phyloP scores from a whole-genome alignment of 2,329 filamentous ascomycete species.

The Madurella fahalii region DNA sequence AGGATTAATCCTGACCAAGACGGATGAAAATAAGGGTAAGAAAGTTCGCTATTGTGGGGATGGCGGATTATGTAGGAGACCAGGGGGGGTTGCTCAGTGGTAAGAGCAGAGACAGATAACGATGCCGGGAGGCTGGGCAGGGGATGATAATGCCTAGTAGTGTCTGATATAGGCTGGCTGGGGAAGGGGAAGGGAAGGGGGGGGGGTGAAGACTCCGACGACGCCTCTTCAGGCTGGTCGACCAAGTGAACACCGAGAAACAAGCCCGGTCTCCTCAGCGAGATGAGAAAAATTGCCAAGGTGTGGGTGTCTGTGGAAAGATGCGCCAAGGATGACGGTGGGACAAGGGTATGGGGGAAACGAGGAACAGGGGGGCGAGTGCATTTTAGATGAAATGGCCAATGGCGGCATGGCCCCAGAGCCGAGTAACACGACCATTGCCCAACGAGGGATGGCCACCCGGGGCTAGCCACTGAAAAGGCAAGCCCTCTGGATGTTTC shows the following conservation, averaged over 20 bases:
- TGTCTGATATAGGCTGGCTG: slow-evolving; percentile 27
- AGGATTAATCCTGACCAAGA: slow-evolving; percentile 14
- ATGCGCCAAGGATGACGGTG: slow-evolving; percentile 34
- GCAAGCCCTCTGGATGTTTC: slow-evolving; percentile 15
- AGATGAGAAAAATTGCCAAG: slow-evolving; percentile 28
- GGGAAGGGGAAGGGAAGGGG: slow-evolving; percentile 3
- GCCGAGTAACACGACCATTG: slow-evolving; percentile 41
- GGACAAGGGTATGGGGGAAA: slow-evolving; percentile 45
- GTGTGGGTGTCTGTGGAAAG: slow-evolving; percentile 26
- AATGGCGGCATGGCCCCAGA: slow-evolving; percentile 40
- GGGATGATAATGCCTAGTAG: slow-evolving; percentile 28
- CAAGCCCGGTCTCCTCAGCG: slow-evolving; percentile 1
- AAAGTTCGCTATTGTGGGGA: slow-evolving; percentile 18
- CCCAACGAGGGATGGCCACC: slow-evolving; percentile 48
- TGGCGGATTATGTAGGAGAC: slow-evolving; percentile 29
- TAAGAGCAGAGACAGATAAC: slow-evolving; percentile 23
- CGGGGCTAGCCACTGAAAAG: slow-evolving; percentile 39
- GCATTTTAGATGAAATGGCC: slow-evolving; percentile 50
- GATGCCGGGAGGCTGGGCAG: slow-evolving; percentile 21
- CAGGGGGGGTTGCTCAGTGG: slow-evolving; percentile 26
- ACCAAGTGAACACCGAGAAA: slow-evolving; percentile 5
- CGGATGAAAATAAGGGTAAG: slow-evolving; percentile 1
- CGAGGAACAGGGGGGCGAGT: slow-evolving; percentile 42
- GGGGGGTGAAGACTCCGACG: neutral
- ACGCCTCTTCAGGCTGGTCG: neutral